These are phyloP conservation scores for Chrysopogon serrulatus DNA, from an alignment of 176 grass and related monocot genomes.

Conservation along the genomic window DNA sequence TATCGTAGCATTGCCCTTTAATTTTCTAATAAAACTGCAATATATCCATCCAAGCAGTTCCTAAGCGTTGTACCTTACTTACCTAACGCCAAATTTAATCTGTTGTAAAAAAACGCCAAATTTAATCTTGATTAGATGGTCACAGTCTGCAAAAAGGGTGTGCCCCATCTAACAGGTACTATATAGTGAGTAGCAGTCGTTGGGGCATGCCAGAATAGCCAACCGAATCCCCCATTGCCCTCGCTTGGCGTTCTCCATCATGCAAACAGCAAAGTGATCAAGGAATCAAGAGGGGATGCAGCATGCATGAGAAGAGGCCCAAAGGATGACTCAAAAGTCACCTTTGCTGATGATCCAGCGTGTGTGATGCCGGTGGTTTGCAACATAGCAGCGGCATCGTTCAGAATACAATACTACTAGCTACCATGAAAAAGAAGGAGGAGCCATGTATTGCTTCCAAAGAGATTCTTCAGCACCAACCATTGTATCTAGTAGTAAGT, in stretches of 20 bases:
- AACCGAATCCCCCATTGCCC: not conserved
- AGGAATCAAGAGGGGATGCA: not conserved
- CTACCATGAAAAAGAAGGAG: not conserved
- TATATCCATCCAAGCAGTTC: not conserved
- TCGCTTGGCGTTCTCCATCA: not conserved
- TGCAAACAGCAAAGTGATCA: constrained; percentile 11
- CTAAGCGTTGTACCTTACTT: not conserved
- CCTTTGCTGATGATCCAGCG: constrained; percentile 11
- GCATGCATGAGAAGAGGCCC: not conserved
- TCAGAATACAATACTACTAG: not conserved
- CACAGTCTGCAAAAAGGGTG: not conserved
- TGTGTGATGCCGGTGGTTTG: constrained; percentile 23
- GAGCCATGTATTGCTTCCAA: not conserved
- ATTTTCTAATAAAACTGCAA: not conserved
- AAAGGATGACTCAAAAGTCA: constrained; percentile 18
- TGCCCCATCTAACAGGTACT: constrained; percentile 8
- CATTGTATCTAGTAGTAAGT: not conserved
- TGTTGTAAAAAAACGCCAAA: too few relatives aligned
- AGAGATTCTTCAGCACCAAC: not conserved
- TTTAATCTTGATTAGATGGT: not conserved
- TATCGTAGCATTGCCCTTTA: too few relatives aligned
- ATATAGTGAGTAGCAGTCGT: constrained; percentile 12
- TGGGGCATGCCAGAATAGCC: constrained; percentile 11
- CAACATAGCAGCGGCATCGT: constrained; percentile 2
- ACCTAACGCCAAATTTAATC: not conserved